Evolutionary conservation across 106 monocot genomes (phyloP), one percentile per base, ranked within the genome.

Genomic region (Phalaenopsis aphrodite): DNA sequence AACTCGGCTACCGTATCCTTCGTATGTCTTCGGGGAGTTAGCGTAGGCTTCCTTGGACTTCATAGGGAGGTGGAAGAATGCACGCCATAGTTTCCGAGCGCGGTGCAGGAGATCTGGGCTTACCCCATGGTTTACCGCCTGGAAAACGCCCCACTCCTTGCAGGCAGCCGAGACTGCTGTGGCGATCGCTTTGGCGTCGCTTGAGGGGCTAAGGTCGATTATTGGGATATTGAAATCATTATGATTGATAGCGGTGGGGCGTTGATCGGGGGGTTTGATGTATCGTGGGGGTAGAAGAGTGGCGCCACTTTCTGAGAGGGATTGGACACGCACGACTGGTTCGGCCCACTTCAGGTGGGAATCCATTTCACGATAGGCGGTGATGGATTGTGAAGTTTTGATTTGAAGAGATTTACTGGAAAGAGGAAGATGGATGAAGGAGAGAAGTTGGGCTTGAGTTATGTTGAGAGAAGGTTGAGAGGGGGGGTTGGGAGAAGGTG

Each of bases 261-360:
- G 82, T 2, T 86, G 52, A 3, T 67, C 41, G 0, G 84, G 83
- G 1, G 92, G 87, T 79, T 88, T 88, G 46, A 90, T 58, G 85
- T 95, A 95, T n/a, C 79, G 66, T 1, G 79, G 42, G 42, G 95
- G 92, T 82, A 95, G 61, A 8, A 56, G 48, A 7, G 77, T 30
- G 15, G 67, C 2, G 16, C 87, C 85, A 36, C 83, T 75, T n/a
- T 88, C 84, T 1, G 86, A 68, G n/a, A 95, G n/a, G 39, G 84
- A 88, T 55, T 95, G 92, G 57, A 95, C 95, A 4, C 82, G 69
- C 36, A 90, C 80, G 64, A 86, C n/a, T 15, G 90, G 88, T 82
- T 93, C 90, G 24, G 88, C 90, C 93, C 93, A 93, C 37, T 69
- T 48, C 6, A 3, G 6, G 10, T 17, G 56, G 58, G 42, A 42